phyloP scores from a whole-genome alignment of 1,139 yeast species.

The Eremothecium cymbalariae region DNA sequence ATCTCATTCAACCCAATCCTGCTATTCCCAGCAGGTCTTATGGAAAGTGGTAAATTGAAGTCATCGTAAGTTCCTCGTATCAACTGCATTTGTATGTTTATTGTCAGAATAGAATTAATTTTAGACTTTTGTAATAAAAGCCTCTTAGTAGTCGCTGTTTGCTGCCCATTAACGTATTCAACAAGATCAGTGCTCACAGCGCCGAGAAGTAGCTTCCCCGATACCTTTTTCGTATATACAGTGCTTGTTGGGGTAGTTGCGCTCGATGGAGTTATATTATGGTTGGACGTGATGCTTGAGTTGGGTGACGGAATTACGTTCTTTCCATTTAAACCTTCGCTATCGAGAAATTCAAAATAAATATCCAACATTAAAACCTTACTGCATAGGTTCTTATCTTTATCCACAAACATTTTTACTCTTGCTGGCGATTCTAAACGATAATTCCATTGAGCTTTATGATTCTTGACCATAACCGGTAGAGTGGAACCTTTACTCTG shows the following conservation, averaged over 20 bases:
- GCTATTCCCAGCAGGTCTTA: slow-evolving; percentile 14
- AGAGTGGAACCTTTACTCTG: slow-evolving; percentile 27
- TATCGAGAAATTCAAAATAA: slow-evolving; percentile 29
- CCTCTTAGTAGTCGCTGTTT: slow-evolving; percentile 44
- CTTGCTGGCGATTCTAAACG: slow-evolving; percentile 31
- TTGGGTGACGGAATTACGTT: slow-evolving; percentile 1
- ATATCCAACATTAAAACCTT: slow-evolving; percentile 35
- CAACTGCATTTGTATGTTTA: slow-evolving; percentile 40
- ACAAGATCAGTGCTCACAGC: slow-evolving; percentile 57
- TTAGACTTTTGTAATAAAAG: slow-evolving; percentile 71
- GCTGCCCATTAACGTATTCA: slow-evolving; percentile 56
- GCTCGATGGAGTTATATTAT: background rate
- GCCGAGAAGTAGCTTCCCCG: slow-evolving; percentile 48
- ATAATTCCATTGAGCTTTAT: slow-evolving; percentile 44
- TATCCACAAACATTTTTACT: slow-evolving; percentile 39
- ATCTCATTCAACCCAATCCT: slow-evolving; percentile 21
- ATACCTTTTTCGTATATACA: slow-evolving; percentile 23
- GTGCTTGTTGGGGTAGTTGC: background rate
- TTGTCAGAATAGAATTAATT: slow-evolving; percentile 66
- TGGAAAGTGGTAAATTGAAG: slow-evolving; percentile 14
- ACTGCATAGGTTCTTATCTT: slow-evolving; percentile 30
- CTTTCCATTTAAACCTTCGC: slow-evolving; percentile 2
- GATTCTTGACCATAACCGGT: slow-evolving; percentile 39
- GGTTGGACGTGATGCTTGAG: background rate
- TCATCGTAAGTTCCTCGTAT: slow-evolving; percentile 37